A percentile compares a stretch with the other conserved stretches of the same genome.
Evolutionary conservation across 306 rosid species (phyloP).

Genomic region (Lagenaria siceraria): DNA sequence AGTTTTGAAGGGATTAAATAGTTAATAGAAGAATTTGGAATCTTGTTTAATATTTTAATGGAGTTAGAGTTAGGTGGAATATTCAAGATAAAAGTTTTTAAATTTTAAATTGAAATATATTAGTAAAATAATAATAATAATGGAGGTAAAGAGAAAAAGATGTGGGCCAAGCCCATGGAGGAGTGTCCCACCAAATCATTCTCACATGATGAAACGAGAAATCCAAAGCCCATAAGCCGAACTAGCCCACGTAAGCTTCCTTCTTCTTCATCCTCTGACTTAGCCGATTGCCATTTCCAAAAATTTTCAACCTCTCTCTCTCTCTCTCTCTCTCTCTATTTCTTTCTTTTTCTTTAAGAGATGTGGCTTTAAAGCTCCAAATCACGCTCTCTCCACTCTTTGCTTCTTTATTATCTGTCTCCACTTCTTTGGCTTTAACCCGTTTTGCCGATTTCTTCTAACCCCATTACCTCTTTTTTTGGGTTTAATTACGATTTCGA

Average conservation of each 20-base stretch:
- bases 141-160: background rate
- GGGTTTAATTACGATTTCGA: background rate
- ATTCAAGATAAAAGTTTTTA: background rate
- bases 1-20: background rate
- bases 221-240: slow-evolving; percentile 23
- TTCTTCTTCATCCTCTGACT: slow-evolving; percentile 5
- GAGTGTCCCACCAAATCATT: slow-evolving; percentile 47
- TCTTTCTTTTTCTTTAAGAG: background rate
- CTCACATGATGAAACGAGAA: slow-evolving; percentile 19
- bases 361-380: slow-evolving; percentile 14
- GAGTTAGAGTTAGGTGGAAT: background rate
- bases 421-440: slow-evolving; percentile 21
- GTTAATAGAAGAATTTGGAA: background rate
- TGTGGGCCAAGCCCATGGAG: slow-evolving; percentile 45
- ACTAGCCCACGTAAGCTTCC: slow-evolving; percentile 22
- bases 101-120: background rate
- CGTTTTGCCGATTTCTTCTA: background rate
- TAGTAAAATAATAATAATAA: too few relatives aligned
- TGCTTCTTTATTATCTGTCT: slow-evolving; percentile 10
- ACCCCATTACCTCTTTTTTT: background rate
- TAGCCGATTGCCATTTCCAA: background rate
- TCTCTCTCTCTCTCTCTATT: background rate
- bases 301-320: background rate
- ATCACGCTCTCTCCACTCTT: slow-evolving; percentile 32
- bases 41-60: background rate